Evolutionary conservation across 192 early-diverging fungal species (phyloP).

Genomic region (Pilaira anomala): DNA sequence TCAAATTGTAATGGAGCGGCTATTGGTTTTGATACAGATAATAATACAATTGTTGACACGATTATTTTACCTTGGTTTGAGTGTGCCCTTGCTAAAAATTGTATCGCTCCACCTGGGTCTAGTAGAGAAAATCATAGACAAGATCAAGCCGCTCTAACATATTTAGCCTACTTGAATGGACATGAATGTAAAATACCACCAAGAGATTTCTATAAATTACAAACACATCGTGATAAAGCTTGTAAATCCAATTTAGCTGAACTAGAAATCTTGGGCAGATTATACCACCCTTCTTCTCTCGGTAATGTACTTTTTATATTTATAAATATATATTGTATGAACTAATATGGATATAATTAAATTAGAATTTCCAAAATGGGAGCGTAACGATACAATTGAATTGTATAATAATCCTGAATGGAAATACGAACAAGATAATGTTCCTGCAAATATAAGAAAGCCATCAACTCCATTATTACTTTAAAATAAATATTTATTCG

Average conservation of each 20-base stretch:
- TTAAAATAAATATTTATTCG: slow-evolving; percentile 32
- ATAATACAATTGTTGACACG: slow-evolving; percentile 34
- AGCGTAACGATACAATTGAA: slow-evolving; percentile 22
- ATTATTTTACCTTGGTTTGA: slow-evolving; percentile 45
- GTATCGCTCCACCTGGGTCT: slow-evolving; percentile 54
- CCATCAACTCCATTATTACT: neutral
- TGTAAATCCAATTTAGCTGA: slow-evolving; percentile 39
- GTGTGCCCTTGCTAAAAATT: slow-evolving; percentile 41
- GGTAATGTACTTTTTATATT: slow-evolving; percentile 21
- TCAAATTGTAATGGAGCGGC: slow-evolving; percentile 53
- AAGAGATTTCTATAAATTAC: slow-evolving; percentile 42
- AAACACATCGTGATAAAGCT: slow-evolving; percentile 46
- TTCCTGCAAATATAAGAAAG: slow-evolving; percentile 1
- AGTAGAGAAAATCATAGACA: slow-evolving; percentile 50
- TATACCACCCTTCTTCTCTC: slow-evolving; percentile 28
- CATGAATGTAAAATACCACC: slow-evolving; percentile 34
- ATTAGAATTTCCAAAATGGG: slow-evolving; percentile 26
- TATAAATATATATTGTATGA: neutral
- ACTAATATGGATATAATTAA: neutral
- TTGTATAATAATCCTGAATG: slow-evolving; percentile 33
- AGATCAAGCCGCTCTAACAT: slow-evolving; percentile 53
- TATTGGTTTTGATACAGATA: slow-evolving; percentile 44
- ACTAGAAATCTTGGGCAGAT: slow-evolving; percentile 10
- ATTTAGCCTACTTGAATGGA: slow-evolving; percentile 39
- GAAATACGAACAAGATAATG: slow-evolving; percentile 21